phyloP scores from a whole-genome alignment of 2,329 filamentous ascomycete genomes.

The Sarocladium strictum region DNA sequence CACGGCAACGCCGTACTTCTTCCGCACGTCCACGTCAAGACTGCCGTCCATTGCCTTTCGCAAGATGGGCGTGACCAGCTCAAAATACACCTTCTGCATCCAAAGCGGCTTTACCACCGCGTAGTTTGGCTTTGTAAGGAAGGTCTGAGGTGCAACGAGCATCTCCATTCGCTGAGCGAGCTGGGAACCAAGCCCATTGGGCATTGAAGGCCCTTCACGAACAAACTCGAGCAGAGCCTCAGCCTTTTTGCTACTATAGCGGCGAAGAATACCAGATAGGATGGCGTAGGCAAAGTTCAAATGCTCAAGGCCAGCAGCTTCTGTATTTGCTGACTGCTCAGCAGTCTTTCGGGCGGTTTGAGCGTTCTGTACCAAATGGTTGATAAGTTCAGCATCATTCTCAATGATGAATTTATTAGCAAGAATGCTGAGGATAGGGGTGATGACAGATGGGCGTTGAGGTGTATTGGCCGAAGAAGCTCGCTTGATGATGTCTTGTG shows the following conservation, averaged over 20 bases:
- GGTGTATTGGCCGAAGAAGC: slow-evolving; percentile 7
- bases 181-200: slow-evolving; percentile 25
- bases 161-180: slow-evolving; percentile 37
- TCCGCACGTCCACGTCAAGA: slow-evolving; percentile 22
- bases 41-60: slow-evolving; percentile 24
- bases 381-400: slow-evolving; percentile 20
- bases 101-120: slow-evolving; percentile 39
- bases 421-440: slow-evolving; percentile 33
- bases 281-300: slow-evolving; percentile 24
- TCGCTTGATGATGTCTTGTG: slow-evolving; percentile 26
- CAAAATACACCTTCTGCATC: slow-evolving; percentile 43
- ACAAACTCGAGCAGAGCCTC: slow-evolving; percentile 28
- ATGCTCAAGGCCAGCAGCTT: slow-evolving; percentile 7
- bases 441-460: slow-evolving; percentile 21
- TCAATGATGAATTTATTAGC: slow-evolving; percentile 40
- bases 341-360: slow-evolving; percentile 14
- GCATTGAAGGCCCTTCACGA: slow-evolving; percentile 25
- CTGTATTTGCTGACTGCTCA: slow-evolving; percentile 9
- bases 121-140: slow-evolving; percentile 34
- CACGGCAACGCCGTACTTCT: slow-evolving; percentile 40
- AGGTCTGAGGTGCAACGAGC: slow-evolving; percentile 33
- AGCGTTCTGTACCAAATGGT: slow-evolving; percentile 20
- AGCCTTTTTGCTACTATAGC: slow-evolving; percentile 30
- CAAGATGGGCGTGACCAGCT: slow-evolving; percentile 40
- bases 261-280: slow-evolving; percentile 30